Evolutionary conservation across 768 basidiomycete species (phyloP), one percentile per base, ranked within the genome.

Genomic region (Collybia sp.): DNA sequence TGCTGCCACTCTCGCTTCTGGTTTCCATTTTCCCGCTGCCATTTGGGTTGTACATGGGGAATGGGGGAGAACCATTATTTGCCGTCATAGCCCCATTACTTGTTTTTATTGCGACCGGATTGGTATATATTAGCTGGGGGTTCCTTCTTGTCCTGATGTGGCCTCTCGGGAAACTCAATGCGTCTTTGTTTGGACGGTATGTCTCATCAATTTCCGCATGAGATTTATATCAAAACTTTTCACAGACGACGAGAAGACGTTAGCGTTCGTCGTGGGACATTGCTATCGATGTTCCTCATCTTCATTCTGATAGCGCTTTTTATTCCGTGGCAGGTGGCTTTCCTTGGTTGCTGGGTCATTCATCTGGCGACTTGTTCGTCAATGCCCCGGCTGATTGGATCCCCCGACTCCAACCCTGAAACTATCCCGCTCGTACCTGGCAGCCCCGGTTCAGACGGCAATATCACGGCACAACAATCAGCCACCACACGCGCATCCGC

Each of bases 281-380:
- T 83, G 18, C 35, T 82, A 5, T 85, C 86, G 5, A 76, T 91
- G 61, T 52, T 59, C 6, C 41, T 85, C 15, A 74, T 93, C 30
- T 72, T 84, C 42, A 51, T 76, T 12, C 65, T 84, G n/a, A 82
- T 93, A 33, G 76, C 85, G 48, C 52, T 88, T 33, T 66, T 93
- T 43, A 71, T 94, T n/a, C 93, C 93, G 0, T 92, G 90, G 81
- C 93, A 96, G 64, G 87, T 94, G 9, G 92, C 87, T 4, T 93
- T 87, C 64, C 73, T 95, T 17, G 83, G 88, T 15, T 83, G 83
- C 53, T 90, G 89, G 82, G 49, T 83, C n/a, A 79, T 87, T 42
- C 90, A 92, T 49, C 66, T 90, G 38, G 68, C 78, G 54, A 83
- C 80, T 32, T 89, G 85, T 53, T 75, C 75, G 13, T 66, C 61